Conservation (phyloP, 345 rosid species). For the Limnanthes douglasii region DNA sequence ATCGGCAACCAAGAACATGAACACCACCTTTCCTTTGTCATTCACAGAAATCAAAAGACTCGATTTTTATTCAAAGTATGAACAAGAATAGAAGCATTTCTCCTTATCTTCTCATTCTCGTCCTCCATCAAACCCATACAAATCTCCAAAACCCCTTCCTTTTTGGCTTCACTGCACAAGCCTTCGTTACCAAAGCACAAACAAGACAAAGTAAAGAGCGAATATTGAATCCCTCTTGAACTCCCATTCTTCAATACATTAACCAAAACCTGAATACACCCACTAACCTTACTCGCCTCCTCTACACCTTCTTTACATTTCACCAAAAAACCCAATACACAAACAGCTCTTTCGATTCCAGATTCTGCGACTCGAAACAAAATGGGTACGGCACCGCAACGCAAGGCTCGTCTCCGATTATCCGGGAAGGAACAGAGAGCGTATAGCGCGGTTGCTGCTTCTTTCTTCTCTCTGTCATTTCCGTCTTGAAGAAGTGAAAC, state of each 20-base stretch:
- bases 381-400: conserved; percentile 57
- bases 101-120: conserved; percentile 74
- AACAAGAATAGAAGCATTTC: conserved; percentile 50
- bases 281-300: conserved; percentile 40
- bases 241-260: conserved; percentile 43
- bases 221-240: conserved; percentile 54
- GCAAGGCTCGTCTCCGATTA: conserved; percentile 53
- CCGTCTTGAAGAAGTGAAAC: conserved; percentile 48
- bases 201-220: conserved; percentile 48
- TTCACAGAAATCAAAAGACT: conserved; percentile 11
- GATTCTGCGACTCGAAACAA: conserved; percentile 36
- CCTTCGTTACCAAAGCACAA: conserved; percentile 42
- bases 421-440: conserved; percentile 65
- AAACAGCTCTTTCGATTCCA: conserved; percentile 82
- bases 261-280: conserved; percentile 47
- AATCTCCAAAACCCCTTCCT: conserved; percentile 46
- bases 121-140: conserved; percentile 51
- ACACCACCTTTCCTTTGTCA: conserved; percentile 5
- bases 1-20: conserved; percentile 1
- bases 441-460: conserved; percentile 83
- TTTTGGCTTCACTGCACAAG: conserved; percentile 26
- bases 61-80: conserved; percentile 35
- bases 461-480: conserved; percentile 59
- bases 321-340: conserved; percentile 68
- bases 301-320: conserved; percentile 87